Base-by-base conservation (phyloP, 495 filamentous ascomycete species). In the Darksidea phi region DNA sequence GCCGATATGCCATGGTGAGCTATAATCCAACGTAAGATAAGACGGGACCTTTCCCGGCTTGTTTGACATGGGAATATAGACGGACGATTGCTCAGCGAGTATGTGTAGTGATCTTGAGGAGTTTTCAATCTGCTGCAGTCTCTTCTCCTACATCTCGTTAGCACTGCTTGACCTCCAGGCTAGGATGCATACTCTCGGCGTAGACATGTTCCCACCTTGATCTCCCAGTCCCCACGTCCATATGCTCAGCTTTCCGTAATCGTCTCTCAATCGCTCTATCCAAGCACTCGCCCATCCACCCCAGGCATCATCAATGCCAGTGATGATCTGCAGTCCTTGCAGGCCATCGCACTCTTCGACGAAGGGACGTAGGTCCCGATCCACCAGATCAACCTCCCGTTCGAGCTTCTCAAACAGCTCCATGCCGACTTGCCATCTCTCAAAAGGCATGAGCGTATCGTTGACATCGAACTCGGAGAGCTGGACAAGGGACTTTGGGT, bases 301-400 rank as follows among this genome's bases (percentile, higher is more conserved):
- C 95, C 94, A 99, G 1, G 89, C 92, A 79, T 96, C 91, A 70
- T 96, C 91, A 10, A 87, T 75, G 11, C 83, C 80, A 0, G 88
- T 79, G 49, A 97, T 80, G 20, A 97, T 67, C 68, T 97, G 91
- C 26, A 99, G 73, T 0, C 86, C 93, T 70, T 96, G 91, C 74
- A 97, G 77, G 57, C 89, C 85, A 71, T 99, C 94, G 59, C 91
- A 94, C 74, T 97, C 94, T 74, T 99, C 94, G 1, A 85, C 83
- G 68, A 96, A 95, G 0, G 83, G 82, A 55, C 95, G 80, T 26
- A 97, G 68, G 71, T 99, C 95, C 18, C 91, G 79, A 68, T 99
- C 94, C 8, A 97, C 74, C 6, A 97, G 63, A 67, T 97, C 92
- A 59, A 89, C 83, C 64, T 96, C 92, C 62, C 85, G 85, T 68